phyloP scores from a whole-genome alignment of 202 grass and related monocot species.

The Elaeis oleifera region DNA sequence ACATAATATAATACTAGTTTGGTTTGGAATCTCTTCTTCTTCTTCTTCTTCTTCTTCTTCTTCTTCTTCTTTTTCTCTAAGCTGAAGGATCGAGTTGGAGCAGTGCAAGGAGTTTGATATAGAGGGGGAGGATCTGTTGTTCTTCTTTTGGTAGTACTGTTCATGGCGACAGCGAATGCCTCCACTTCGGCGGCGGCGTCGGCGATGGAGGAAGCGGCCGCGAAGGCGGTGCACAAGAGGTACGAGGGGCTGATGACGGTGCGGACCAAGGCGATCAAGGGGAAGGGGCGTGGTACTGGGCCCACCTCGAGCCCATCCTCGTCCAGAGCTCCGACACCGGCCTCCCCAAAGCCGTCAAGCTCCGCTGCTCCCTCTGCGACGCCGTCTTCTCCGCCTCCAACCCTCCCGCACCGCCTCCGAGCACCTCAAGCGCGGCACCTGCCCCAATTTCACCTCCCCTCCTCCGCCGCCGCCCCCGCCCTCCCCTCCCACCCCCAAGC shows the following conservation, averaged over 20 bases:
- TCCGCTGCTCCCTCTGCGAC: conserved; percentile 57
- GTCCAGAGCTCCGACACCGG: conserved; percentile 41
- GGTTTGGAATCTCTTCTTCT: no score
- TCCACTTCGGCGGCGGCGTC: conserved; percentile 34
- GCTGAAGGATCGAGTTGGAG: no score
- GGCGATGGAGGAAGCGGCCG: conserved; percentile 45
- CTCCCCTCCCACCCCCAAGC: conserved; percentile 25
- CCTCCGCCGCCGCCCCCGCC: conserved; percentile 9
- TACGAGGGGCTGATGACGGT: conserved; percentile 64
- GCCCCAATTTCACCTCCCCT: conserved; percentile 55
- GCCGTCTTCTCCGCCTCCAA: conserved; percentile 87
- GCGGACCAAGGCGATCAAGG: conserved; percentile 62
- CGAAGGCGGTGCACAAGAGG: conserved; percentile 53
- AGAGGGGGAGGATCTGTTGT: no score
- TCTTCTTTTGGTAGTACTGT: neutral
- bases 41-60: no score
- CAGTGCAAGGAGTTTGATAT: no score
- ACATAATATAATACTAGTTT: no score
- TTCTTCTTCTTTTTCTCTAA: no score
- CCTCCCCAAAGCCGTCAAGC: conserved; percentile 59
- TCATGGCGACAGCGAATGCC: conserved; percentile 2
- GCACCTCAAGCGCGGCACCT: conserved; percentile 81
- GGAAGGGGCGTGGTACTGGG: conserved; percentile 92
- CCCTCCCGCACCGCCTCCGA: conserved; percentile 66
- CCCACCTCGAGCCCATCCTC: conserved; percentile 76